These are phyloP conservation scores for Colletotrichum paranaense DNA, from an alignment of 2,329 filamentous ascomycete genomes.

Conservation along the genomic window DNA sequence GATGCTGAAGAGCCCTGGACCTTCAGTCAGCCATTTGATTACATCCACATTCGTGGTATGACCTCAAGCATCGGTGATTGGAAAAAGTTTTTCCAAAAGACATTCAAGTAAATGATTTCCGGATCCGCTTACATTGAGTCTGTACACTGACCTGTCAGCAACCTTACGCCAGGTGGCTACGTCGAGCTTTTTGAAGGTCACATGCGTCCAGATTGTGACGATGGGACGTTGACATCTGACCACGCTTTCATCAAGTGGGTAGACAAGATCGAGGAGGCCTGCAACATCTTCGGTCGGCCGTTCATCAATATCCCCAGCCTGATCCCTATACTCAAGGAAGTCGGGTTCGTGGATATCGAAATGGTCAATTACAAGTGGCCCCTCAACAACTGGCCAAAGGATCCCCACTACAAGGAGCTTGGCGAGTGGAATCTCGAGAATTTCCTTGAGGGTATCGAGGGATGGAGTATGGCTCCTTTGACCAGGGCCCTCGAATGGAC, in stretches of 20 bases:
- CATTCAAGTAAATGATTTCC: slow-evolving; percentile 48
- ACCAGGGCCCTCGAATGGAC: slow-evolving; percentile 44
- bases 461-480: slow-evolving; percentile 42
- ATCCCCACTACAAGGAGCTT: slow-evolving; percentile 47
- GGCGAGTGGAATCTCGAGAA: slow-evolving; percentile 47
- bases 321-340: slow-evolving; percentile 47
- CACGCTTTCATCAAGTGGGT: slow-evolving; percentile 40
- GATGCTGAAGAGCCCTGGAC: neutral
- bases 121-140: too few relatives aligned
- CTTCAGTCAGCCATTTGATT: neutral
- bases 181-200: slow-evolving; percentile 50
- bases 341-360: slow-evolving; percentile 48
- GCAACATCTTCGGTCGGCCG: slow-evolving; percentile 46
- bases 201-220: slow-evolving; percentile 44
- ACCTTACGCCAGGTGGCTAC: slow-evolving; percentile 53
- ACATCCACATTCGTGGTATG: slow-evolving; percentile 43
- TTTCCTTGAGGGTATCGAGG: slow-evolving; percentile 44
- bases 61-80: slow-evolving; percentile 50
- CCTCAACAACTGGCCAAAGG: slow-evolving; percentile 48
- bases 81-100: slow-evolving; percentile 56
- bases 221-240: slow-evolving; percentile 38
- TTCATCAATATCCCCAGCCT: slow-evolving; percentile 49
- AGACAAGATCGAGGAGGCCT: slow-evolving; percentile 41
- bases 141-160: neutral
- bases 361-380: slow-evolving; percentile 45